Evolutionary conservation across 495 filamentous ascomycete genomes (phyloP).

Genomic region (Hypoxylon fragiforme): DNA sequence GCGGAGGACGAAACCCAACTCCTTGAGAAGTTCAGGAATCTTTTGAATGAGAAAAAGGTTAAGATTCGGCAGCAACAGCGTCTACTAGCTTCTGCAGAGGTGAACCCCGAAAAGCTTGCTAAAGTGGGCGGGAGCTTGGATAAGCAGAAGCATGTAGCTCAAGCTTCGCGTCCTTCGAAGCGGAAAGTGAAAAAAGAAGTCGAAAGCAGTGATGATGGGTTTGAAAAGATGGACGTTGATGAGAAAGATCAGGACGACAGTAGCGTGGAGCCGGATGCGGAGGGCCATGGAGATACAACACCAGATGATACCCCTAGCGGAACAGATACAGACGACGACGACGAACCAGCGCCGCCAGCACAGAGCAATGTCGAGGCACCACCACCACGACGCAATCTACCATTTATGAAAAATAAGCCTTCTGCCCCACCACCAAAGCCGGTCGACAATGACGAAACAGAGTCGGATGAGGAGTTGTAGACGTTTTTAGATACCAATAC

Average conservation of each 20-base stretch:
- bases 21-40: constrained; percentile 67
- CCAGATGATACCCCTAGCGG: constrained; percentile 48
- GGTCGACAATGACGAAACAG: constrained; percentile 45
- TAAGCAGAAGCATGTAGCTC: constrained; percentile 25
- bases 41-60: constrained; percentile 88
- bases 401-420: constrained; percentile 38
- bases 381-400: constrained; percentile 34
- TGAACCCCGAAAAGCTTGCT: constrained; percentile 51
- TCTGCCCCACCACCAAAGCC: constrained; percentile 23
- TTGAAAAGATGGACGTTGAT: constrained; percentile 65
- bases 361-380: constrained; percentile 20
- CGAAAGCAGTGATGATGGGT: constrained; percentile 50
- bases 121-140: constrained; percentile 21
- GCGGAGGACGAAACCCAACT: constrained; percentile 69
- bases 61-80: constrained; percentile 85
- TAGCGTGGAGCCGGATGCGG: constrained; percentile 17
- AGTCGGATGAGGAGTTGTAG: constrained; percentile 51
- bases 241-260: constrained; percentile 13
- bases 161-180: constrained; percentile 49
- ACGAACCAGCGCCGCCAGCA: constrained; percentile 41
- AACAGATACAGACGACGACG: constrained; percentile 48
- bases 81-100: constrained; percentile 62
- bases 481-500: constrained; percentile 5
- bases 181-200: constrained; percentile 55
- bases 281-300: constrained; percentile 46